Conservation (phyloP, 2,329 filamentous ascomycete species). For the Fusarium xylarioides region DNA sequence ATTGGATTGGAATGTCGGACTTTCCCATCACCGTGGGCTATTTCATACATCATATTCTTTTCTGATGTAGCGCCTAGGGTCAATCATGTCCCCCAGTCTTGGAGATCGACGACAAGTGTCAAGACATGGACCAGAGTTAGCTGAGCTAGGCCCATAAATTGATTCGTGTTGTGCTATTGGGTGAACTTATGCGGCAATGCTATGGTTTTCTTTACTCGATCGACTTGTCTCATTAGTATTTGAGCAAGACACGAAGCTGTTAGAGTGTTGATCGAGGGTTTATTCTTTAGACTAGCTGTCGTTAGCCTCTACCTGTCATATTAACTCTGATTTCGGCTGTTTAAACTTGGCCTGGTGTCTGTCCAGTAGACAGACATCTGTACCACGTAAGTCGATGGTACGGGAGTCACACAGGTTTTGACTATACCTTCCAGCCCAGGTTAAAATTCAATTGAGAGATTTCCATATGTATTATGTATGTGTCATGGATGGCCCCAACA, state of each 20-base stretch:
- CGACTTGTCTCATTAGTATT: neutral
- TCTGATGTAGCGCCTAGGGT: neutral
- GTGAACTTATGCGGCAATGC: neutral
- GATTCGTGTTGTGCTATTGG: constrained; percentile 36
- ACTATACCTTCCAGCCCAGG: neutral
- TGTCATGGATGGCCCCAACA: neutral
- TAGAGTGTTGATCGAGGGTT: neutral
- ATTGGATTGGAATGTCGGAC: neutral
- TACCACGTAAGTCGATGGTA: neutral
- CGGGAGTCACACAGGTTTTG: neutral
- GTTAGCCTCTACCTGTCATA: neutral
- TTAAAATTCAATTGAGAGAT: neutral
- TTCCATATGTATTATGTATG: neutral
- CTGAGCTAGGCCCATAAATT: constrained; percentile 31
- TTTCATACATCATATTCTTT: neutral
- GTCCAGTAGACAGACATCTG: neutral
- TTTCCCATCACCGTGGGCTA: neutral
- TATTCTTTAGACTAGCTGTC: neutral
- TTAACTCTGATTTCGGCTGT: neutral
- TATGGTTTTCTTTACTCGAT: neutral
- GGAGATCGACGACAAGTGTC: constrained; percentile 16
- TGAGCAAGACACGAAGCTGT: neutral
- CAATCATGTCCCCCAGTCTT: neutral
- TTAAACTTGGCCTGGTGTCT: no score
- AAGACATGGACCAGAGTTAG: neutral